Evolutionary conservation across 225 moss, liverwort and hornwort species (phyloP).

Genomic region (Bryum argenteum): DNA sequence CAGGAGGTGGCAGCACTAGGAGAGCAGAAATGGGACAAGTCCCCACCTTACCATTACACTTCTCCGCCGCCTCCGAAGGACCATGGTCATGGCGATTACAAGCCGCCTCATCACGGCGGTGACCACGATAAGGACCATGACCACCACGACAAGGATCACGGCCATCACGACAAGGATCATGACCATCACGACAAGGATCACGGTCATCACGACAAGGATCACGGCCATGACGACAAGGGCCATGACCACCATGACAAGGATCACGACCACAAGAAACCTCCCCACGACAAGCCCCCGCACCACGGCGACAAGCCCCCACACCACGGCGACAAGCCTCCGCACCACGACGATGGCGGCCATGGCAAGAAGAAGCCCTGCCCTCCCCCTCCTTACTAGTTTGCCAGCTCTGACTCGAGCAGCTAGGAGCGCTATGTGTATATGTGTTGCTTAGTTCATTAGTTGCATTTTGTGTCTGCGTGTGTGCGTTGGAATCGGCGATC

Average conservation of each 20-base stretch:
- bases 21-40: slow-evolving; percentile 28
- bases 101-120: not conserved
- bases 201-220: not conserved
- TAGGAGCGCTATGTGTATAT: not conserved
- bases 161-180: slow-evolving; percentile 19
- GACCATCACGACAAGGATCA: not conserved
- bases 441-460: not conserved
- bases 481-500: too few relatives aligned
- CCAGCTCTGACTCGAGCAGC: not conserved
- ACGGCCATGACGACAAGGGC: not conserved
- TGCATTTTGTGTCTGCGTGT: not conserved
- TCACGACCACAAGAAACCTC: slow-evolving; percentile 9
- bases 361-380: slow-evolving; percentile 42
- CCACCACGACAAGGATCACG: not conserved
- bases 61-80: slow-evolving; percentile 27
- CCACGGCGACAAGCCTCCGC: slow-evolving; percentile 24
- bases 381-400: slow-evolving; percentile 37
- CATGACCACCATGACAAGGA: not conserved
- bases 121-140: slow-evolving; percentile 16
- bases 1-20: not conserved
- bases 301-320: slow-evolving; percentile 12
- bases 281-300: slow-evolving; percentile 11
- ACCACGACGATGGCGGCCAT: slow-evolving; percentile 27
- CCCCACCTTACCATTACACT: slow-evolving; percentile 22
- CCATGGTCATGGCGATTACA: not conserved